Evolutionary conservation across 805 yeast genomes (phyloP), one percentile per base, ranked within the genome.

Genomic region (Saturnispora diversa): DNA sequence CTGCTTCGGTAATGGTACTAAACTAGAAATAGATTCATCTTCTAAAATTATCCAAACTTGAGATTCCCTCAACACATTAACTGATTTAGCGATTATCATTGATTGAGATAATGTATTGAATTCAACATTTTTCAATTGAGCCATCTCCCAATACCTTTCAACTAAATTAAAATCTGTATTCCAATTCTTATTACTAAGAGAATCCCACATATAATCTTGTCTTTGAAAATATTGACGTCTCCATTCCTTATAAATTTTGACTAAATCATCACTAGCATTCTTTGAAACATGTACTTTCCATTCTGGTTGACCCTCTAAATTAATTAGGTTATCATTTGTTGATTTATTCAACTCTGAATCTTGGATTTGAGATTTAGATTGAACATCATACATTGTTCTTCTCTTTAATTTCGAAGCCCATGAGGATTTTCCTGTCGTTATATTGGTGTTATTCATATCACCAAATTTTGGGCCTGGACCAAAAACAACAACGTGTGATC

Each of bases 181-280:
- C 41, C 41, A 38, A 21, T 25, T 22, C 4, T 16, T 15, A 38
- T 32, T 21, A 19, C 13, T 13, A 9, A 31, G 23, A 10, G 37
- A 31, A 5, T 38, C 27, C 31, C 34, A 38, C 31, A 38, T 38
- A 3, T 13, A 4, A 31, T 38, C 41, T 31, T 38, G 41, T 9
- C n/a, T 33, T 16, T 29, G 30, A 31, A 40, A 45, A 37, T 40
- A 45, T 1, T 19, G 11, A n/a, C 15, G 25, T 11, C 46, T 42
- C 46, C 46, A 45, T n/a, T 28, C 28, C 25, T 42, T 35, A 19
- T 30, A 45, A 21, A 40, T 35, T 37, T 42, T 40, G 13, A 37
- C 30, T 7, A 42, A 21, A 31, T 34, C 32, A 6, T 21, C 28
- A 23, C 26, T 35, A 12, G n/a, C 17, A 29, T 36, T 23, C 13